phyloP scores from a whole-genome alignment of 768 basidiomycete genomes.

The Collybia sordida region DNA sequence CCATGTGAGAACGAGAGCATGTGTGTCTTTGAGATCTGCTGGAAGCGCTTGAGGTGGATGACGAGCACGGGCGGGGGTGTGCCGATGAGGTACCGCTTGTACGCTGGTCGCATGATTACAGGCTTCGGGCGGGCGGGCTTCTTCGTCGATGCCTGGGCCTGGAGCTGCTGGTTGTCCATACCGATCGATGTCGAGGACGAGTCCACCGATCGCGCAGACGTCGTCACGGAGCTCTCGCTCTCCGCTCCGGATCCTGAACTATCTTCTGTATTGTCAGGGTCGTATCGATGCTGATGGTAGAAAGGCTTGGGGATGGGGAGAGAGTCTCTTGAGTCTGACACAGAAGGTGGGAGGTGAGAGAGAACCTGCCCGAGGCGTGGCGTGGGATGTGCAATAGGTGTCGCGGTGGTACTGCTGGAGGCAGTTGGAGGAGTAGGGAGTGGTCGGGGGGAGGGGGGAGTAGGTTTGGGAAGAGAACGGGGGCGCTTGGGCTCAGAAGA shows the following conservation, averaged over 20 bases:
- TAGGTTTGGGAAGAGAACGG: neutral
- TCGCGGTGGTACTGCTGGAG: constrained; percentile 3
- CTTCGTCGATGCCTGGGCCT: neutral
- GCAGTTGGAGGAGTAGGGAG: constrained; percentile 2
- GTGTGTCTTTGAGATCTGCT: constrained; percentile 71
- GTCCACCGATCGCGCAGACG: constrained; percentile 16
- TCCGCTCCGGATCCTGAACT: constrained; percentile 43
- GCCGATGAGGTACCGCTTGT: constrained; percentile 93
- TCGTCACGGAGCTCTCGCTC: constrained; percentile 38
- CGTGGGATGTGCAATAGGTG: constrained; percentile 8
- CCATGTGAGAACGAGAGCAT: constrained; percentile 64
- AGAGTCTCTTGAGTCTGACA: constrained; percentile 5
- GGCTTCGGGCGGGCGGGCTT: constrained; percentile 46
- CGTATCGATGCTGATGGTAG: constrained; percentile 5
- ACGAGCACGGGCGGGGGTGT: constrained; percentile 85
- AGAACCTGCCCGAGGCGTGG: constrained; percentile 16
- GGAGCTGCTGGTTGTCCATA: neutral
- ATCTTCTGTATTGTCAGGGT: constrained; percentile 29
- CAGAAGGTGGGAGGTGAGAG: constrained; percentile 10
- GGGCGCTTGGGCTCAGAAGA: constrained; percentile 20
- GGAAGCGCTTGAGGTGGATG: constrained; percentile 93
- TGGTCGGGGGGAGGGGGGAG: neutral
- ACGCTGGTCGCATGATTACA: constrained; percentile 78
- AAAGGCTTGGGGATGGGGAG: constrained; percentile 14
- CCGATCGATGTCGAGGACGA: constrained; percentile 12